phyloP scores from a whole-genome alignment of 352 stramenopile species.

The Globisporangium heterothallicum region DNA sequence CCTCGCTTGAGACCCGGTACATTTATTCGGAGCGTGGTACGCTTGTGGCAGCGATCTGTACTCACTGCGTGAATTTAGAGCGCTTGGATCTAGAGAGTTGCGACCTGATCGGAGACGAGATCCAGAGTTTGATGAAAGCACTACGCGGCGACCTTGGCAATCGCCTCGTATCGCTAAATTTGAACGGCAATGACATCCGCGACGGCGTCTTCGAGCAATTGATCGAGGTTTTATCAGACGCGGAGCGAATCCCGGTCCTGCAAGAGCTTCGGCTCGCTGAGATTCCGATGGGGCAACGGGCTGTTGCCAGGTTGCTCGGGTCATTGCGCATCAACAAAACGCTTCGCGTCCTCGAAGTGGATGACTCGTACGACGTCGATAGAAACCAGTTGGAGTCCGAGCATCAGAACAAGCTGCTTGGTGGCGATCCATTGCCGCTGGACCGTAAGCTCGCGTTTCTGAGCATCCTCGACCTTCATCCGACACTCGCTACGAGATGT shows the following conservation, averaged over 20 bases:
- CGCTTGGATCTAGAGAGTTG: background rate
- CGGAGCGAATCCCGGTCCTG: background rate
- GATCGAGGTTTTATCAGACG: background rate
- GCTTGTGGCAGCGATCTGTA: background rate
- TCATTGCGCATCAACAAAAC: conserved; percentile 6
- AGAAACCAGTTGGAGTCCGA: background rate
- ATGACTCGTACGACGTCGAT: background rate
- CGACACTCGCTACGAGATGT: background rate
- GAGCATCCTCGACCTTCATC: background rate
- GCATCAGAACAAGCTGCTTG: background rate
- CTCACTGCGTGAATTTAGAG: conserved; percentile 3
- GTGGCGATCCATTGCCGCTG: background rate
- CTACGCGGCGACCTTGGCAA: background rate
- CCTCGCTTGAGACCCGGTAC: background rate
- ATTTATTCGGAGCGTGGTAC: background rate
- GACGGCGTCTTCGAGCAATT: background rate
- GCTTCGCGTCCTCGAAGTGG: conserved; percentile 3
- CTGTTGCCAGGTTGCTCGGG: background rate
- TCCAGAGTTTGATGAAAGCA: background rate
- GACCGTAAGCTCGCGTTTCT: conserved; percentile 6
- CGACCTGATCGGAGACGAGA: background rate
- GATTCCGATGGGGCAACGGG: background rate
- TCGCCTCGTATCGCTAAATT: background rate
- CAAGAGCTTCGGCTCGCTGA: conserved; percentile 3
- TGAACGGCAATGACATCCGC: conserved; percentile 1